Percentiles rank a stretch among this genome's conserved stretches.
phyloP scores from a whole-genome alignment of 2,329 filamentous ascomycete genomes.

The Simplicillium aogashimaense region DNA sequence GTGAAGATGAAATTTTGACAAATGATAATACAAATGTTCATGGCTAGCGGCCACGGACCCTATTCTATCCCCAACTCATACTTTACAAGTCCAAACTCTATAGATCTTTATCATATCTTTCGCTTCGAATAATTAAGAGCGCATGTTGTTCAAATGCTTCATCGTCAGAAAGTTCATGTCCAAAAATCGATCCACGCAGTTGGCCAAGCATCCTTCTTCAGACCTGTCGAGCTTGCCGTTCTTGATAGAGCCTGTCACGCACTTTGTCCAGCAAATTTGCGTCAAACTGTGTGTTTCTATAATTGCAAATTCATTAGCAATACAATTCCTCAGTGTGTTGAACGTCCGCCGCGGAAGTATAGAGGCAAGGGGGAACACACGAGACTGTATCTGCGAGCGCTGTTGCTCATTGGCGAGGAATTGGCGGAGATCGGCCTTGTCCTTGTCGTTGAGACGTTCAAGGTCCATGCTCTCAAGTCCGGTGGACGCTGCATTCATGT shows the following conservation, averaged over 20 bases:
- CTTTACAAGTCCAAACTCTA: not conserved
- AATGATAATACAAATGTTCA: too few relatives aligned
- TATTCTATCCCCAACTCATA: too few relatives aligned
- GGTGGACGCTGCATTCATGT: constrained; percentile 24
- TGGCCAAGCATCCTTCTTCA: constrained; percentile 78
- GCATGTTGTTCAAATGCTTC: constrained; percentile 64
- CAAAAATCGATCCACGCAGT: constrained; percentile 90
- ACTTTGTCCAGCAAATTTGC: constrained; percentile 92
- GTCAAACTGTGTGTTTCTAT: constrained; percentile 45
- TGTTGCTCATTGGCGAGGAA: constrained; percentile 79
- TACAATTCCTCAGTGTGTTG: not conserved
- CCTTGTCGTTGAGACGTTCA: constrained; percentile 65
- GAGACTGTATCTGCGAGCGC: constrained; percentile 57
- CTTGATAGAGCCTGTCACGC: constrained; percentile 66
- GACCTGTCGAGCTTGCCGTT: constrained; percentile 60
- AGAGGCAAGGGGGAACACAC: constrained; percentile 33
- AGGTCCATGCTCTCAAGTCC: constrained; percentile 50
- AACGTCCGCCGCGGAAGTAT: not conserved
- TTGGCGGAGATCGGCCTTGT: constrained; percentile 80
- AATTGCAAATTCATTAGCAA: constrained; percentile 6
- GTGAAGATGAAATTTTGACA: too few relatives aligned
- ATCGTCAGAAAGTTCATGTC: constrained; percentile 81
- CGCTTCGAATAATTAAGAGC: constrained; percentile 15
- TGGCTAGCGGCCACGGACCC: too few relatives aligned
- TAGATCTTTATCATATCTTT: too few relatives aligned